These are phyloP conservation scores for Leersia perrieri DNA, from an alignment of 176 grass and related monocot genomes.

Conservation along the genomic window DNA sequence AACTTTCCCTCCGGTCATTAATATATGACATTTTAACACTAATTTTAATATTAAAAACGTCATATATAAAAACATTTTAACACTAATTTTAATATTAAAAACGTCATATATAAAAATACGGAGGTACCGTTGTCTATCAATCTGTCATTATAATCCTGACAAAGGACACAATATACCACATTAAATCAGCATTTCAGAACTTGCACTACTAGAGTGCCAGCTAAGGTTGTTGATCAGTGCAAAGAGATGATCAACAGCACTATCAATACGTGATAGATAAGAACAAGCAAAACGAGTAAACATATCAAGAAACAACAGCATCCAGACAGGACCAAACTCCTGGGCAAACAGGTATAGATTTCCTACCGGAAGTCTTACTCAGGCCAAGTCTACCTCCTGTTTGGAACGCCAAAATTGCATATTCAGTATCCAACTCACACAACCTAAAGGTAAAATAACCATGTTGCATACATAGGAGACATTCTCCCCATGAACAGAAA, in stretches of 20 bases:
- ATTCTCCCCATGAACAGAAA: not conserved
- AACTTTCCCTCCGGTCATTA: too few species aligned
- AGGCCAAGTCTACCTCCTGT: not conserved
- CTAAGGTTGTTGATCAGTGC: not conserved
- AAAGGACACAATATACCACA: too few species aligned
- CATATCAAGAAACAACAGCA: not conserved
- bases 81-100: too few species aligned
- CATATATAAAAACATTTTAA: too few species aligned
- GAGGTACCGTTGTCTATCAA: too few species aligned
- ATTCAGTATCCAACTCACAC: conserved; percentile 20
- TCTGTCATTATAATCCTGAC: too few species aligned
- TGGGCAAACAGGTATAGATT: not conserved
- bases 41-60: too few species aligned
- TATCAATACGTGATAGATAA: not conserved
- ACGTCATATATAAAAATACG: too few species aligned
- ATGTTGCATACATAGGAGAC: not conserved
- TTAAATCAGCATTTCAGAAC: too few species aligned
- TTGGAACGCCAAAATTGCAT: conserved; percentile 53
- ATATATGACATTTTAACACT: too few species aligned
- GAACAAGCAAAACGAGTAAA: not conserved
- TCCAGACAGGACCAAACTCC: not conserved
- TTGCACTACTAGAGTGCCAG: too few species aligned
- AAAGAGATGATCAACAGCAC: not conserved
- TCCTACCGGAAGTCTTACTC: not conserved
- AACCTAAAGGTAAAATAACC: conserved; percentile 9